These are phyloP conservation scores for Coniochaeta prunicola DNA, from an alignment of 2,329 filamentous ascomycete species.

Conservation along the genomic window DNA sequence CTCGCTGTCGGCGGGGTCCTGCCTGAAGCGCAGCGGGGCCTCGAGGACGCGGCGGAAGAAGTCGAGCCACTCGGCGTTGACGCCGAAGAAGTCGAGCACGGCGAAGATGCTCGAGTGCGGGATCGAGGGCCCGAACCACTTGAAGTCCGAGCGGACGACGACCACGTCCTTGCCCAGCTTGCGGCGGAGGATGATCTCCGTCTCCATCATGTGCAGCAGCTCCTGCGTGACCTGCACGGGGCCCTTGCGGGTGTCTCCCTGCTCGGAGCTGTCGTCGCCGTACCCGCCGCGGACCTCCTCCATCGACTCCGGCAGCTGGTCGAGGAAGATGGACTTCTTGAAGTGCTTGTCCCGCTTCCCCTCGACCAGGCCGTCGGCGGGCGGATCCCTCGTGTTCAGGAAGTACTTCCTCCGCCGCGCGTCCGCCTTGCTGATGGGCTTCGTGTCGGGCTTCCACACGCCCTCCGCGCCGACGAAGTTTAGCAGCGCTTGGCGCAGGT, in stretches of 20 bases:
- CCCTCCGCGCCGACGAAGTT: slow-evolving; percentile 12
- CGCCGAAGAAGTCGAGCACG: slow-evolving; percentile 47
- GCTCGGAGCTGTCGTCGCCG: slow-evolving; percentile 23
- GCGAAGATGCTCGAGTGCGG: slow-evolving; percentile 48
- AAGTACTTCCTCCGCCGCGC: slow-evolving; percentile 36
- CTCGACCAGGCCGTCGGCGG: slow-evolving; percentile 18
- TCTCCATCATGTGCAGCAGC: slow-evolving; percentile 47
- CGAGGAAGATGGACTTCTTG: slow-evolving; percentile 42
- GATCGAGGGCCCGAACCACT: slow-evolving; percentile 48
- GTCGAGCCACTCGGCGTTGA: slow-evolving; percentile 41
- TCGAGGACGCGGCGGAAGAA: slow-evolving; percentile 49
- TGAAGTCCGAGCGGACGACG: slow-evolving; percentile 50
- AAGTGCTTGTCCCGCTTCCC: slow-evolving; percentile 27
- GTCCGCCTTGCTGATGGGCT: slow-evolving; percentile 22
- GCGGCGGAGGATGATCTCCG: slow-evolving; percentile 45
- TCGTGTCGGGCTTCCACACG: slow-evolving; percentile 19
- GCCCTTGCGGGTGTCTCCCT: slow-evolving; percentile 27
- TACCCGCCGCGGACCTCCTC: slow-evolving; percentile 24
- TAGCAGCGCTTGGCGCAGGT: slow-evolving; percentile 21
- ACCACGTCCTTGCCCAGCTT: slow-evolving; percentile 40
- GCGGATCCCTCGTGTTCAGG: slow-evolving; percentile 16
- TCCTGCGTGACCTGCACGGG: slow-evolving; percentile 44
- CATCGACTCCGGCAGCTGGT: slow-evolving; percentile 39
- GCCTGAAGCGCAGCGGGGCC: slow-evolving; percentile 41
- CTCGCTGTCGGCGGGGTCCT: slow-evolving; percentile 36